Evolutionary conservation across 116 monocot genomes (phyloP), one percentile per base, ranked within the genome.

Genomic region (Papilionanthe hybrid): DNA sequence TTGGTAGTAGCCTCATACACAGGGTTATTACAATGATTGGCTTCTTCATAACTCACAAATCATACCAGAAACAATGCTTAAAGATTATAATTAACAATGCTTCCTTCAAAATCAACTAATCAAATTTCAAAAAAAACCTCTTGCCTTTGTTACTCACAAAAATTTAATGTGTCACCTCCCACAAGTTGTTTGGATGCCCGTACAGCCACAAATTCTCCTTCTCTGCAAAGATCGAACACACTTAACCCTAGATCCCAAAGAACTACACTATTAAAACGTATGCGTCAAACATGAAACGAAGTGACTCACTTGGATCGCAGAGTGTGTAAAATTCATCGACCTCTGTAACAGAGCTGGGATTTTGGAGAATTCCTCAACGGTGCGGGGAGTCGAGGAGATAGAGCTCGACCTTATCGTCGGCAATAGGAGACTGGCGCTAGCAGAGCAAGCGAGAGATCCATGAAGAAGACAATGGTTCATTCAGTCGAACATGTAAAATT

Each of bases 131-230:
- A n/a, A n/a, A n/a, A n/a, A n/a, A n/a, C n/a, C n/a, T n/a, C n/a
- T n/a, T n/a, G n/a, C n/a, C n/a, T n/a, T n/a, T n/a, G n/a, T n/a
- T n/a, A n/a, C n/a, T n/a, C n/a, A n/a, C n/a, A n/a, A n/a, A n/a
- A n/a, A n/a, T n/a, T n/a, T n/a, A n/a, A n/a, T n/a, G n/a, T n/a
- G 87, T 86, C 81, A 91, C 91, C 82, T 93, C 91, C 93, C 93
- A 93, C 20, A 78, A 37, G 19, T 77, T 83, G 47, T 89, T 83
- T n/a, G 91, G 91, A 76, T 91, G 89, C 0, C 91, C 93, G 63
- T 93, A 49, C 10, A 93, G 55, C 78, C 93, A 93, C 30, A 93
- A 74, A 42, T 93, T 93, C 73, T 93, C 93, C 86, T 91, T 93
- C 23, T 93, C 91, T 93, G 53, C 73, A 75, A 18, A 65, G 23